phyloP scores from a whole-genome alignment of 1,284 basidiomycete genomes.

The Coriolopsis trogii region DNA sequence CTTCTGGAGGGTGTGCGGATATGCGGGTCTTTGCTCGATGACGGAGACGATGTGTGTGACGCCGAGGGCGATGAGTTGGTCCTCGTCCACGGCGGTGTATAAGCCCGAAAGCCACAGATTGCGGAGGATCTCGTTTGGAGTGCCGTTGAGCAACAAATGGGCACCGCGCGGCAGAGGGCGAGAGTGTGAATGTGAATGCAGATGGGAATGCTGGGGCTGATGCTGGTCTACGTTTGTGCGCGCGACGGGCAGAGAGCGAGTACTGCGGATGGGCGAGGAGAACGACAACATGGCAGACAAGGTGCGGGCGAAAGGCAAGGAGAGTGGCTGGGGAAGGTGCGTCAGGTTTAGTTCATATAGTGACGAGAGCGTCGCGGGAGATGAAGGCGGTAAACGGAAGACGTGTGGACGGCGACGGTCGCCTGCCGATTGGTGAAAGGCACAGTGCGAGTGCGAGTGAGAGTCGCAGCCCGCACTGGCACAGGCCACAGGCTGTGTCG shows the following conservation, averaged over 20 bases:
- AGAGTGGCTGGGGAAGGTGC: neutral
- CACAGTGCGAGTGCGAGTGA: too few species aligned
- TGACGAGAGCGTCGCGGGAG: too few species aligned
- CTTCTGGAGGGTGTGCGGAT: constrained; percentile 31
- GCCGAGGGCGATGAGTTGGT: constrained; percentile 44
- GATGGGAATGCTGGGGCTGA: constrained; percentile 5
- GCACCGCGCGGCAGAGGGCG: neutral
- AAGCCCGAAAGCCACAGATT: constrained; percentile 70
- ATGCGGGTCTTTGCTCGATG: constrained; percentile 42
- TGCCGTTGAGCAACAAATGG: constrained; percentile 11
- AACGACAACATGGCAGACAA: constrained; percentile 25
- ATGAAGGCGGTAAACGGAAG: neutral
- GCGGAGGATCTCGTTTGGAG: constrained; percentile 47
- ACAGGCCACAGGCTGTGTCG: too few species aligned
- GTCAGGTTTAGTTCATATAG: constrained; percentile 1
- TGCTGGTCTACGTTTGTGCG: constrained; percentile 13
- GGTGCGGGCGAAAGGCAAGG: constrained; percentile 4
- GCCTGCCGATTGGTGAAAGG: too few species aligned
- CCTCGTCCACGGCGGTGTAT: constrained; percentile 51
- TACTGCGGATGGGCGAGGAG: constrained; percentile 14
- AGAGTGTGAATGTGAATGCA: neutral
- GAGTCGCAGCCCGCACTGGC: too few species aligned
- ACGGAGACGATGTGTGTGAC: constrained; percentile 45
- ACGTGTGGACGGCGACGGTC: neutral
- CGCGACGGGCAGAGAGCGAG: constrained; percentile 16